phyloP scores from a whole-genome alignment of 2,329 filamentous ascomycete species.

The Fusarium virguliforme region DNA sequence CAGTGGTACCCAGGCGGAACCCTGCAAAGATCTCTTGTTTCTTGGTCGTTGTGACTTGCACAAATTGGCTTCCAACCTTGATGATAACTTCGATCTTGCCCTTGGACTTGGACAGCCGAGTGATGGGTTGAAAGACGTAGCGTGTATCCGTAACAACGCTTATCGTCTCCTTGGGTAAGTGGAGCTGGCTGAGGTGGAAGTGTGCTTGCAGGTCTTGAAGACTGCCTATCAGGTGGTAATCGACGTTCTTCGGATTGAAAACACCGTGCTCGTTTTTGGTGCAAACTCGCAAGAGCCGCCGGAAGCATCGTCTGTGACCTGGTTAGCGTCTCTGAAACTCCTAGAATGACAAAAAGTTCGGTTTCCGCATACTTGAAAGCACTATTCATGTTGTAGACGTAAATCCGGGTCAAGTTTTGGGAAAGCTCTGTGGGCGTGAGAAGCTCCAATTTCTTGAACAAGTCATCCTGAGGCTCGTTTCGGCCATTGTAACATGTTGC shows the following conservation, averaged over 20 bases:
- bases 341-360: neutral
- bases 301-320: slow-evolving; percentile 70
- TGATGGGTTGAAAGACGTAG: slow-evolving; percentile 77
- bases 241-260: slow-evolving; percentile 76
- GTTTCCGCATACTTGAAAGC: slow-evolving; percentile 70
- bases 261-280: slow-evolving; percentile 73
- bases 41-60: slow-evolving; percentile 78
- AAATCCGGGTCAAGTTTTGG: slow-evolving; percentile 73
- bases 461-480: slow-evolving; percentile 75
- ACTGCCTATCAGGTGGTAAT: slow-evolving; percentile 77
- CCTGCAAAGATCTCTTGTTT: slow-evolving; percentile 78
- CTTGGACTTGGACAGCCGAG: slow-evolving; percentile 76
- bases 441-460: slow-evolving; percentile 75
- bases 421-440: slow-evolving; percentile 75
- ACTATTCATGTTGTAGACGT: slow-evolving; percentile 83
- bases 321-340: slow-evolving; percentile 17
- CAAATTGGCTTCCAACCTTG: slow-evolving; percentile 78
- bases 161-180: slow-evolving; percentile 79
- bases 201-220: slow-evolving; percentile 76
- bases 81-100: slow-evolving; percentile 80
- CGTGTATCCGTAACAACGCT: slow-evolving; percentile 77
- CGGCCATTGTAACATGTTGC: slow-evolving; percentile 80
- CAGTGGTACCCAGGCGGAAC: slow-evolving; percentile 73
- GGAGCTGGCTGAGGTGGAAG: slow-evolving; percentile 77
- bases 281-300: slow-evolving; percentile 74